phyloP scores from a whole-genome alignment of 371 early-diverging fungal species.

The Mortierella sp. region DNA sequence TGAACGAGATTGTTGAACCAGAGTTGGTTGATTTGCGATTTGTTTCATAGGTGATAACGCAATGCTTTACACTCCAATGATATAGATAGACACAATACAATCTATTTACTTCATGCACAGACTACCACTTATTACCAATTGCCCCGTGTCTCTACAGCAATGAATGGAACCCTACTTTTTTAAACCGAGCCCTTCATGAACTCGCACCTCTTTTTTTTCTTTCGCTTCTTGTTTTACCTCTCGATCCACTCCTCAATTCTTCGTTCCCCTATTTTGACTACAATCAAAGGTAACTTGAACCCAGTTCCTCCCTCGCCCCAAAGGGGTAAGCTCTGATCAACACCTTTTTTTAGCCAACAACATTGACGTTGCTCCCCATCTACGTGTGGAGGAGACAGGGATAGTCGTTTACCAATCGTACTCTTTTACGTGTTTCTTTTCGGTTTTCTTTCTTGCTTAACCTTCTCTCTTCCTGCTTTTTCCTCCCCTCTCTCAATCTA shows the following conservation, averaged over 20 bases:
- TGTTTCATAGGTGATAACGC: slow-evolving; percentile 23
- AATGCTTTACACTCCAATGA: too few species aligned
- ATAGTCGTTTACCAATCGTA: too few species aligned
- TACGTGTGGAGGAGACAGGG: too few species aligned
- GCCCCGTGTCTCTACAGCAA: not conserved
- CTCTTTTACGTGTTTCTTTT: too few species aligned
- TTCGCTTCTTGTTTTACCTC: not conserved
- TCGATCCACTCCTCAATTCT: not conserved
- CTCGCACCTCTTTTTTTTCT: not conserved
- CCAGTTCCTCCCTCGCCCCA: not conserved
- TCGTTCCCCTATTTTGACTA: not conserved
- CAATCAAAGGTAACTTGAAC: slow-evolving; percentile 2
- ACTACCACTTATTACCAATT: not conserved
- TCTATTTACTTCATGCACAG: too few species aligned
- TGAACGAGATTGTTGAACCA: slow-evolving; percentile 51
- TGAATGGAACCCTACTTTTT: not conserved
- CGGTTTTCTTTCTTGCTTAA: too few species aligned
- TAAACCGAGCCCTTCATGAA: not conserved
- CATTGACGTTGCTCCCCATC: not conserved
- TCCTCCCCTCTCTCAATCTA: too few species aligned
- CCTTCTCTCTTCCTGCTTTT: too few species aligned
- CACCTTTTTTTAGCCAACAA: not conserved
- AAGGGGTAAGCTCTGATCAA: not conserved
- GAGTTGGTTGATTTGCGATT: slow-evolving; percentile 34
- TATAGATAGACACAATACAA: too few species aligned